These are phyloP conservation scores for Herpotrichia juniperi DNA, from an alignment of 2,329 filamentous ascomycete genomes.

Conservation along the genomic window DNA sequence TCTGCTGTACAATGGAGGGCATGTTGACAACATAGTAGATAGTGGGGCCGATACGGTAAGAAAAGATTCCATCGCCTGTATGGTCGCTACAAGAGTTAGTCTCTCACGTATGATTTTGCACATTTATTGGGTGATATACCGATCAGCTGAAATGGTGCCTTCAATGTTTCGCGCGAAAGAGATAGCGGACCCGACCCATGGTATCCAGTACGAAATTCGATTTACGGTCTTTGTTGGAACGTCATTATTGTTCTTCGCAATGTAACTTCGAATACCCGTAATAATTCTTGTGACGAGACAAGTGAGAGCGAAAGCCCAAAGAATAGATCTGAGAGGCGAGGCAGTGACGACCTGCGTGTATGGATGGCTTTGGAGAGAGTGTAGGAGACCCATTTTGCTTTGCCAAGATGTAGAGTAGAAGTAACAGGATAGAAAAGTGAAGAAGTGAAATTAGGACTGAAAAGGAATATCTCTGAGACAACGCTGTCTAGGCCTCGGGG, in stretches of 20 bases:
- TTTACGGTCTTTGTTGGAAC: slow-evolving; percentile 13
- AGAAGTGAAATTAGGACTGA: not conserved
- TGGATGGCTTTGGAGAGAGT: slow-evolving; percentile 8
- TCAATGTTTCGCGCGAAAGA: slow-evolving; percentile 18
- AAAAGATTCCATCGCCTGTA: slow-evolving; percentile 17
- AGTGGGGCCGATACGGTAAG: slow-evolving; percentile 17
- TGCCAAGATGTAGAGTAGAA: not conserved
- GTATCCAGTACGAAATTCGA: slow-evolving; percentile 17
- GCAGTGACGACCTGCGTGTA: slow-evolving; percentile 3
- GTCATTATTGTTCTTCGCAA: slow-evolving; percentile 10
- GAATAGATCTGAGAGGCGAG: slow-evolving; percentile 9
- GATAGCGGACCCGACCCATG: slow-evolving; percentile 17
- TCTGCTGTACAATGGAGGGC: slow-evolving; percentile 18
- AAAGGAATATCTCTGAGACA: not conserved
- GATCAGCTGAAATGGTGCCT: slow-evolving; percentile 13
- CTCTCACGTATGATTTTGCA: not conserved
- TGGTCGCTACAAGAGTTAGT: slow-evolving; percentile 8
- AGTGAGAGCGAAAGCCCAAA: slow-evolving; percentile 5
- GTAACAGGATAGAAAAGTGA: not conserved
- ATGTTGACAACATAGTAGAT: slow-evolving; percentile 21
- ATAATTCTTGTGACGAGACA: slow-evolving; percentile 14
- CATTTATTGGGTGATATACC: slow-evolving; percentile 12
- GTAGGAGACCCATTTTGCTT: slow-evolving; percentile 14
- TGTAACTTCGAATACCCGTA: slow-evolving; percentile 11
- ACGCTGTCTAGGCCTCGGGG: too few species aligned